Evolutionary conservation across 2,329 filamentous ascomycete species (phyloP), one percentile per base, ranked within the genome.

Genomic region (Curvularia eragrostidis): DNA sequence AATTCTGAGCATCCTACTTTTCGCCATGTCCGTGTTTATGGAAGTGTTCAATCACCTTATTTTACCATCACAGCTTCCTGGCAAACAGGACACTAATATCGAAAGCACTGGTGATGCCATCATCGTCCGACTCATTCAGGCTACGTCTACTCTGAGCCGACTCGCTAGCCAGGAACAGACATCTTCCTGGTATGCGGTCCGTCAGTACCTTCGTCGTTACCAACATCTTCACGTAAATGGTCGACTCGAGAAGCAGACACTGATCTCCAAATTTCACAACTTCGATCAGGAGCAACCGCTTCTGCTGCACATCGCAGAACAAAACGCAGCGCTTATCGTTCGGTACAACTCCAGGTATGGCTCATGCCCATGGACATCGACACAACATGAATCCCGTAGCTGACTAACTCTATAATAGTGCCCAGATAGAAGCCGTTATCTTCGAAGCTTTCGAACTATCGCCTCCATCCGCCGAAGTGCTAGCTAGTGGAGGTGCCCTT

Each of bases 361-460:
- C 18, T 51, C 50, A 13, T 23, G 26, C 10, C 19, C n/a, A 74
- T 77, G 61, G 36, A 1, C 34, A 51, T 10, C 23, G 26, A 19
- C 7, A 36, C 10, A 41, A 30, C 15, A 30, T 21, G n/a, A 24
- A 38, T 38, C 30, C 53, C 4, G 15, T 54, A 3, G 49, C 65
- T 32, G 38, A 77, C 49, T 18, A 12, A 32, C 26, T 47, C 15
- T 61, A 64, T 7, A 18, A 34, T 30, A 59, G 47, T 52, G 41
- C 6, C 26, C 34, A 50, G 51, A 59, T 8, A 23, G 43, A 42
- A 38, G 34, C 50, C 23, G 61, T 81, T 65, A 12, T 84, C 60
- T 82, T 87, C 47, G 87, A 89, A 68, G 78, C 79, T 0, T 89
- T 89, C 54, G 86, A 89, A 67, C 78, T 81, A 0, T 86, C 85